Evolutionary conservation across 805 yeast species (phyloP).

Genomic region (Helenozyma rhizophorensis): DNA sequence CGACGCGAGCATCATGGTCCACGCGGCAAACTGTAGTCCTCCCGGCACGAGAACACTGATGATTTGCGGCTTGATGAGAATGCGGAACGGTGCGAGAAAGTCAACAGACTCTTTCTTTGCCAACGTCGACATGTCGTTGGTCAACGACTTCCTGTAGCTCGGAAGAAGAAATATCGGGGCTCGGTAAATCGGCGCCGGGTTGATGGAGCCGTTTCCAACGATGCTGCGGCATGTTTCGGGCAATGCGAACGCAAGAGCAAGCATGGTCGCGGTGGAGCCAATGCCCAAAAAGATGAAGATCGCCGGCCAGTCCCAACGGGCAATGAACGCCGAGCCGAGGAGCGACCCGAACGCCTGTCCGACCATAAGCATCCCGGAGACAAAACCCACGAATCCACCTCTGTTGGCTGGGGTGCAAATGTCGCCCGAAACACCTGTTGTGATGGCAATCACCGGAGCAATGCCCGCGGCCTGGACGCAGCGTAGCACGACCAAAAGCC

Average conservation of each 20-base stretch:
- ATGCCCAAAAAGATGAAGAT: slow-evolving; percentile 74
- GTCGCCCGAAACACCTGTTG: slow-evolving; percentile 72
- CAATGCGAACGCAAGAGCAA: slow-evolving; percentile 30
- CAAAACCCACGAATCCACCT: slow-evolving; percentile 66
- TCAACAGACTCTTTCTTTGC: slow-evolving; percentile 4
- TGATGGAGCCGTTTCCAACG: slow-evolving; percentile 71
- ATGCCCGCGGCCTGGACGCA: slow-evolving; percentile 76
- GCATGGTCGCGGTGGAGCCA: slow-evolving; percentile 47
- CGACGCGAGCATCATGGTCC: slow-evolving; percentile 69
- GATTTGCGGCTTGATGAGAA: slow-evolving; percentile 43
- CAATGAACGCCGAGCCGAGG: slow-evolving; percentile 44
- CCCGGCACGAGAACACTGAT: slow-evolving; percentile 49
- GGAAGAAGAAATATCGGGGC: slow-evolving; percentile 42
- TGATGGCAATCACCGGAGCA: slow-evolving; percentile 69
- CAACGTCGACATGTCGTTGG: slow-evolving; percentile 20
- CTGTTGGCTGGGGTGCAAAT: slow-evolving; percentile 59
- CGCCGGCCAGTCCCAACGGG: slow-evolving; percentile 57
- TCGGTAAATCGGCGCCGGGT: slow-evolving; percentile 43
- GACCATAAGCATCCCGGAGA: slow-evolving; percentile 57
- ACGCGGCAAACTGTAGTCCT: slow-evolving; percentile 60
- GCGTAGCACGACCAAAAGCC: slow-evolving; percentile 61
- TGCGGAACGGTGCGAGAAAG: slow-evolving; percentile 31
- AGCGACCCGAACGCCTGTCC: slow-evolving; percentile 81
- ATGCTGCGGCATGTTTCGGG: slow-evolving; percentile 75
- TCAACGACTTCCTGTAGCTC: slow-evolving; percentile 23